Evolutionary conservation across 1,139 yeast species (phyloP), one percentile per base, ranked within the genome.

Genomic region (Casaregolazyma suthepensis): DNA sequence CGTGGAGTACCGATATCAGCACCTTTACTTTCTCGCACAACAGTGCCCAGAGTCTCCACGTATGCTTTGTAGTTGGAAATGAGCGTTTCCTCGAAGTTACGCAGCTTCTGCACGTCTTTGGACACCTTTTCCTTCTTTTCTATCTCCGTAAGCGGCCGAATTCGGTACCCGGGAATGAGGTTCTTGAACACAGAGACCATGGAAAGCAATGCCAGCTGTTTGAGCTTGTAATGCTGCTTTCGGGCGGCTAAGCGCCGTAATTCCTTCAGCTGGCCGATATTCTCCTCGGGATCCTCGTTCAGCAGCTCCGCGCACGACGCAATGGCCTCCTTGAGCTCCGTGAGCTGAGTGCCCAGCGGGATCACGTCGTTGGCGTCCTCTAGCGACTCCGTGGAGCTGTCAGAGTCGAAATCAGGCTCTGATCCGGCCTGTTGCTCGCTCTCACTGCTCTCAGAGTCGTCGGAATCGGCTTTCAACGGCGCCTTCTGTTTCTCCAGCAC

Each of bases 241-340:
- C 76, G 78, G 0, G 88, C 76, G 29, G 64, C 59, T 85, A 88
- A 82, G 59, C 81, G 85, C 47, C 91, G 75, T 52, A 93, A 74
- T 63, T 91, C 80, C 2, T 87, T 78, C 23, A 93, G 73, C 50
- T 83, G 77, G 5, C 79, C 69, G 13, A 85, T 75, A 65, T 91
- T 81, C 63, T 88, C 96, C 67, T 93, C 98, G 1, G 99, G 97
- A 57, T 89, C 90, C 68, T 91, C 96, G 64, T 83, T 82, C 44
- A 93, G 71, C 52, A 78, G 79, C 37, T 87, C 87, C 1, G 96
- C 96, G 51, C 85, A 70, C 15, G 80, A 84, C 0, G 98, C 96
- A 37, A 93, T 80, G 56, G 85, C 88, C 70, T 90, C 98, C 62
- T 90, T 88, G 50, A 87, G 75, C 57, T 77, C 77, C 17, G 75